Base-by-base conservation (phyloP, 2,329 filamentous ascomycete genomes). In the Orbilia quercus region DNA sequence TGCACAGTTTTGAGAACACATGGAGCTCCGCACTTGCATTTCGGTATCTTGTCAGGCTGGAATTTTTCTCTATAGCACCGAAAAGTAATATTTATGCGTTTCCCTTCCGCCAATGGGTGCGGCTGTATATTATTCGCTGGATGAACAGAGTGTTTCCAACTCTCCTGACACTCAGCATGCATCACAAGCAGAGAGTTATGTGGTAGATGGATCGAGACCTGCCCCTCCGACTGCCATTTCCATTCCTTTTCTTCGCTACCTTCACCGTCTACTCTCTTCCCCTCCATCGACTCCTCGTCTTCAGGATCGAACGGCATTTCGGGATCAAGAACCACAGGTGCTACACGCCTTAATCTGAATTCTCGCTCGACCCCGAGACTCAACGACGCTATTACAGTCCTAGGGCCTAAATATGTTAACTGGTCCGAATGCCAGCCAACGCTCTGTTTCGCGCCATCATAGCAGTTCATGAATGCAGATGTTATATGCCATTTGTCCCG, bases 121-220 rank as follows among this genome's bases (percentile, higher is more conserved):
- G 92, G 91, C 74, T 92, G 90, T 69, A 98, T 90, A 2, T 89
- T 87, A 53, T 85, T 84, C 0, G 90, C 89, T 0, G 92, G 90
- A 0, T 88, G 84, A 45, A 99, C 90, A 76, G 72, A 75, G 80
- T 99, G 95, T 80, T 97, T 98, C 92, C 92, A 98, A 79, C 91
- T 89, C 79, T 98, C 94, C 79, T 98, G 94, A 91, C 96, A 98
- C 79, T 96, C 92, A 0, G 94, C 93, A 78, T 98, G 93, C 95
- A 99, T 98, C 7, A 98, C 84, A 0, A 99, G 84, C 0, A 98
- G 85, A 0, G 91, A 96, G 80, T 98, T 98, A 80, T 98, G 95
- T 0, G 94, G 94, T 0, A 98, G 87, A 77, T 97, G 92, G 45
- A 98, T 95, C 0, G 92, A 88, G 69, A 98, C 94, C 79, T 96